phyloP scores from a whole-genome alignment of 179 eudicot species.

The Drosera spatulata region DNA sequence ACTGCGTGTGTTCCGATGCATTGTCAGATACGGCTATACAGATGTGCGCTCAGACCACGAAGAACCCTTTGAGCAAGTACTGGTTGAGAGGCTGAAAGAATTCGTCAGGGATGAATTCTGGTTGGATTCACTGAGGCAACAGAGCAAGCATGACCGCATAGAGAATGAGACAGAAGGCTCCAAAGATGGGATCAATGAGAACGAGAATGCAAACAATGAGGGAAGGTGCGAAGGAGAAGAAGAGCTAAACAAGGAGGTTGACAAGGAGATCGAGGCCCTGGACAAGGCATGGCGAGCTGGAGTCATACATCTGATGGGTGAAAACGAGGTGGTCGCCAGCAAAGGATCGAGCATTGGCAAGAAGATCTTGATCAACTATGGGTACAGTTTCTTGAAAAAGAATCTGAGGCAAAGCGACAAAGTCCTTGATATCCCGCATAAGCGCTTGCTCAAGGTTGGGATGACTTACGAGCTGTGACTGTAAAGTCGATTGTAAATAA shows the following conservation, averaged over 20 bases:
- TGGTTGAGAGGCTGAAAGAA: slow-evolving; percentile 45
- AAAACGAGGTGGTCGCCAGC: slow-evolving; percentile 40
- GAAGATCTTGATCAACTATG: slow-evolving; percentile 48
- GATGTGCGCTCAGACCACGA: slow-evolving; percentile 30
- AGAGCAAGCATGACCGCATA: not conserved
- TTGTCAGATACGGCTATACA: slow-evolving; percentile 72
- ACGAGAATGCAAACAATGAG: not conserved
- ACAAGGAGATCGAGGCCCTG: slow-evolving; percentile 26
- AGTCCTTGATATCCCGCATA: slow-evolving; percentile 50
- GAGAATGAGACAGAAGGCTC: not conserved
- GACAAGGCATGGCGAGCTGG: slow-evolving; percentile 39
- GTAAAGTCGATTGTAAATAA: too few relatives aligned
- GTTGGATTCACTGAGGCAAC: not conserved
- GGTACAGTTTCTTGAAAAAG: slow-evolving; percentile 45
- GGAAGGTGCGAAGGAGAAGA: not conserved
- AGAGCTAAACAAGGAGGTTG: slow-evolving; percentile 8
- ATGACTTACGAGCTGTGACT: slow-evolving; percentile 61
- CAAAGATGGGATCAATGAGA: not conserved
- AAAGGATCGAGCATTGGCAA: slow-evolving; percentile 42
- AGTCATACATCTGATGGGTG: slow-evolving; percentile 61
- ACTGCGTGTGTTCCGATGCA: slow-evolving; percentile 54
- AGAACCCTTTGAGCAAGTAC: slow-evolving; percentile 40
- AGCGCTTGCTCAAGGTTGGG: slow-evolving; percentile 66
- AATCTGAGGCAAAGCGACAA: slow-evolving; percentile 52
- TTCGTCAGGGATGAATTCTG: slow-evolving; percentile 33